phyloP scores from a whole-genome alignment of 139 green algal species.

The Tetraselmis chui region DNA sequence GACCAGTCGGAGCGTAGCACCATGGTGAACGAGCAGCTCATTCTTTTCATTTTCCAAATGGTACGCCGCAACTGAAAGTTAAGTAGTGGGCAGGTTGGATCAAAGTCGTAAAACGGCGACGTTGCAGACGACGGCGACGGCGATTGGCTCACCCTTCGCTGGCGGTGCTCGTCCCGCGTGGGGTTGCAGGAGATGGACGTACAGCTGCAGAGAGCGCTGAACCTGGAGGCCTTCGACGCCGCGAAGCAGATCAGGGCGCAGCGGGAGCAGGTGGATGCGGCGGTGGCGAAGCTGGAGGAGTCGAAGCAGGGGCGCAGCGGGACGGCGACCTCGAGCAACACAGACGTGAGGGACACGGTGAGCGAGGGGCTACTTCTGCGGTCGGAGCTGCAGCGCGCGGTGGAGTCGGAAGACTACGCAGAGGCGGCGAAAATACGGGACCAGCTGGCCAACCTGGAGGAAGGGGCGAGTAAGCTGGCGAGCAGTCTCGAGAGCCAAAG shows the following conservation, averaged over 20 bases:
- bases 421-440: conserved; percentile 31
- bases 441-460: conserved; percentile 27
- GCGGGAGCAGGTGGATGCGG: conserved; percentile 6
- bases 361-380: conserved; percentile 19
- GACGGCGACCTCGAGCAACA: conserved; percentile 17
- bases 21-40: conserved; percentile 34
- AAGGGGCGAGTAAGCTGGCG: neutral
- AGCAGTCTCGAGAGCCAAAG: neutral
- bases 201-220: conserved; percentile 20
- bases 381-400: conserved; percentile 32
- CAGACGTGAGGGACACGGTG: conserved; percentile 24
- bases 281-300: conserved; percentile 3
- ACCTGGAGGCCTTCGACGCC: conserved; percentile 4
- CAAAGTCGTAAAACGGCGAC: neutral
- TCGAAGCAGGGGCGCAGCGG: neutral
- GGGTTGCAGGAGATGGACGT: conserved; percentile 15
- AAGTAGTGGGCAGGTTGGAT: neutral
- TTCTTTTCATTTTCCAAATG: conserved; percentile 46
- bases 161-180: too few species aligned
- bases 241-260: neutral
- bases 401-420: conserved; percentile 37
- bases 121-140: neutral
- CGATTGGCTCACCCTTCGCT: too few species aligned
- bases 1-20: conserved; percentile 20
- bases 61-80: neutral